Evolutionary conservation across 306 rosid species (phyloP).

Genomic region (Vachellia collinsii): DNA sequence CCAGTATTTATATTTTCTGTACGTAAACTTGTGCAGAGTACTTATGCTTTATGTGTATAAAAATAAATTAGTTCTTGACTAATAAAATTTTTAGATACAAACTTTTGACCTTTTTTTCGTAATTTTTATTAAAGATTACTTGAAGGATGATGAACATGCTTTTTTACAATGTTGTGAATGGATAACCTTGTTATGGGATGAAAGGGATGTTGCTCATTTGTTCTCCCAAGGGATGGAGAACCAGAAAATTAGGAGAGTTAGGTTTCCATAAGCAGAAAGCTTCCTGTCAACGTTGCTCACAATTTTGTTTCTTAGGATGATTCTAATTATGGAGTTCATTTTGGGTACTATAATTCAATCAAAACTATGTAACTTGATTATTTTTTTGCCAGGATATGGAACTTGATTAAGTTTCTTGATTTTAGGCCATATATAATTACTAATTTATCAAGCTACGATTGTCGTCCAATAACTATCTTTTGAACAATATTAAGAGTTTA

Average conservation of each 20-base stretch:
- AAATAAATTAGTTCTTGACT: too few species aligned
- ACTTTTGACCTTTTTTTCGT: too few species aligned
- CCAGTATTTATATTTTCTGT: too few species aligned
- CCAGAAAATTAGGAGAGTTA: neutral
- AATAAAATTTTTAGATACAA: too few species aligned
- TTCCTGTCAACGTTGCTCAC: neutral
- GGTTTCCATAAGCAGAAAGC: neutral
- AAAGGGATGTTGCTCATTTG: neutral
- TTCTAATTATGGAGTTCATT: conserved; percentile 1
- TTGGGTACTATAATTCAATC: neutral
- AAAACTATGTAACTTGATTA: neutral
- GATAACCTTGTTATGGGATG: neutral
- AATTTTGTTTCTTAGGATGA: neutral
- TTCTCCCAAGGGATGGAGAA: neutral
- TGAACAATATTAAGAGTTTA: too few species aligned
- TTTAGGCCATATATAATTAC: neutral
- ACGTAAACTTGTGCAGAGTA: too few species aligned
- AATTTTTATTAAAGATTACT: neutral
- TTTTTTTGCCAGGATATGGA: too few species aligned
- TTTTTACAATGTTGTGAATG: neutral
- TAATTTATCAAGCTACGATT: neutral
- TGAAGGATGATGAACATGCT: neutral
- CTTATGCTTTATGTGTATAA: too few species aligned
- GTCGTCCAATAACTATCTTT: neutral
- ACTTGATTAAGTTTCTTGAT: neutral